phyloP scores from a whole-genome alignment of 805 yeast genomes.

The Candida yuanshanica region DNA sequence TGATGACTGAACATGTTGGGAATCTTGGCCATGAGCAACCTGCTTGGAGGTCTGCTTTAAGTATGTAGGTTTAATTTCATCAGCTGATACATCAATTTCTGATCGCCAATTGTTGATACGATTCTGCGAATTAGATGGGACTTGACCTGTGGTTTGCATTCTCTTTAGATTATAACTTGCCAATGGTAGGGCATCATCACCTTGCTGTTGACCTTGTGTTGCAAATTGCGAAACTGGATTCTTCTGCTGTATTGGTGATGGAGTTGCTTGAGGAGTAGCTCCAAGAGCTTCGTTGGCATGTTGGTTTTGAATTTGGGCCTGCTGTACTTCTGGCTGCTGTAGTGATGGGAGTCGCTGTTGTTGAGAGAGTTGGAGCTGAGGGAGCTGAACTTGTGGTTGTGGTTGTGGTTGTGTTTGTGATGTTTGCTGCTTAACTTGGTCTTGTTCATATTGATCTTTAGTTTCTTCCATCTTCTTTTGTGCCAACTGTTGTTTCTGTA shows the following conservation, averaged over 20 bases:
- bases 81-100: background rate
- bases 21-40: background rate
- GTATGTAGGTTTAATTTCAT: no score
- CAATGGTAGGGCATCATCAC: slow-evolving; percentile 1
- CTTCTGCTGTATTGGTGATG: slow-evolving; percentile 1
- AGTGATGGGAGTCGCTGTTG: slow-evolving; percentile 10
- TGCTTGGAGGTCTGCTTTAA: background rate
- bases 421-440: slow-evolving; percentile 7
- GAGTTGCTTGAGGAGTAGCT: slow-evolving; percentile 1
- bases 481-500: slow-evolving; percentile 65
- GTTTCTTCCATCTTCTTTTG: slow-evolving; percentile 2
- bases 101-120: background rate
- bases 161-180: background rate
- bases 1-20: background rate
- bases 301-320: slow-evolving; percentile 10
- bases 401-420: slow-evolving; percentile 7
- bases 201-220: slow-evolving; percentile 9
- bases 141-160: background rate
- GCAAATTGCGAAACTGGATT: slow-evolving; percentile 2
- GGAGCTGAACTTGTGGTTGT: slow-evolving; percentile 5
- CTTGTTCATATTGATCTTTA: slow-evolving; percentile 13
- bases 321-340: slow-evolving; percentile 9
- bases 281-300: no score
- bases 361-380: background rate
- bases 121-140: background rate